Evolutionary conservation across 78 protist genomes (phyloP), one percentile per base, ranked within the genome.

Genomic region (Anaeramoeba flamelloides): DNA sequence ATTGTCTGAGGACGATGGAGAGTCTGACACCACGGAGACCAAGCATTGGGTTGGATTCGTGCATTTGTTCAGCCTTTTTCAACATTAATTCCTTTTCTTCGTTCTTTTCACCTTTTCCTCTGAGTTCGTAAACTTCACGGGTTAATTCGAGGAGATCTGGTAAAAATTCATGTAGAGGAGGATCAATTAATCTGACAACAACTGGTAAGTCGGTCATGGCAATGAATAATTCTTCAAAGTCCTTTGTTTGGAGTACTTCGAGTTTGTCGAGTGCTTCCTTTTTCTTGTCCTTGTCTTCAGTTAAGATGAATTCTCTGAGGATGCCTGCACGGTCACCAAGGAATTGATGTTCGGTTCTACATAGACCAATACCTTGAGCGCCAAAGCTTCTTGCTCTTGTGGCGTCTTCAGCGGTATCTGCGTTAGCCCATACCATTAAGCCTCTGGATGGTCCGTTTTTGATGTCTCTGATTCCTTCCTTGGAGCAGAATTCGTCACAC

Each of bases 341-440:
- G 89, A 91, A 91, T 91, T 87, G 86, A 86, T 88, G 94, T 87
- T 91, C 94, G 1, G 94, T 91, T 75, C 94, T 84, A 74, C 79
- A 2, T 38, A 90, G 93, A 1, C 90, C 87, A 40, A 83, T 77
- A 38, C 90, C 90, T 75, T 80, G 38, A 1, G 87, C 85, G 1
- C 87, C 87, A 81, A 84, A 87, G 31, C 36, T 39, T 64, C 40
- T 1, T 37, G 87, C 90, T 2, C 0, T 79, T 76, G 36, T 41
- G 37, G 84, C 87, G 34, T 84, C 87, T 40, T 79, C 75, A n/a
- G 82, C 83, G 34, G 12, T 31, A 12, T 8, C 78, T 38, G 79
- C 84, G 79, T 4, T 81, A 84, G 65, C 38, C 82, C 78, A 26
- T n/a, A 38, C 87, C 83, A 75, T 87, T 91, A 39, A 65, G n/a